phyloP scores from a whole-genome alignment of 1,139 yeast species.

The Nakaseomyces kungkrabaensis region DNA sequence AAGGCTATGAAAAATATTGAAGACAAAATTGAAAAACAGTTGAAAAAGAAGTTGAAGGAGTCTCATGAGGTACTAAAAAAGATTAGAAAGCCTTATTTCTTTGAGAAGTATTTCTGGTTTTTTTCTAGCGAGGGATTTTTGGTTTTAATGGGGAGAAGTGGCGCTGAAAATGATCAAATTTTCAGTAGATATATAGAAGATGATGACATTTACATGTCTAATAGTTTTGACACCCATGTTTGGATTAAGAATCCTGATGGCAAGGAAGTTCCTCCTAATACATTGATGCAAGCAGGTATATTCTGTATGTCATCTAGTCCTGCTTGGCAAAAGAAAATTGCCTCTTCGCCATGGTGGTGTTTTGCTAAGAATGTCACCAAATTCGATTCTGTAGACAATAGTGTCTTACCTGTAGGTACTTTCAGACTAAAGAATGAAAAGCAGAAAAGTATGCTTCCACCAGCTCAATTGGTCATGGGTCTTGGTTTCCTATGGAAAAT shows the following conservation, averaged over 20 bases:
- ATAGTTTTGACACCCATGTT: slow-evolving; percentile 61
- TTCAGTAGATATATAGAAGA: slow-evolving; percentile 67
- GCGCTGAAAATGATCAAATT: slow-evolving; percentile 72
- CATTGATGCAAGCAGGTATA: slow-evolving; percentile 84
- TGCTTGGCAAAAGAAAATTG: slow-evolving; percentile 83
- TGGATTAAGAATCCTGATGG: slow-evolving; percentile 63
- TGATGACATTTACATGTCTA: slow-evolving; percentile 69
- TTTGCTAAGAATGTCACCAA: slow-evolving; percentile 58
- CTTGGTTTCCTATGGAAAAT: slow-evolving; percentile 71
- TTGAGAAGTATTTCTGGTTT: slow-evolving; percentile 93
- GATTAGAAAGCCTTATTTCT: slow-evolving; percentile 71
- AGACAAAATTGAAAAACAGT: slow-evolving; percentile 62
- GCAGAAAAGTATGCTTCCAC: slow-evolving; percentile 59
- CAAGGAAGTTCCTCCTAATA: slow-evolving; percentile 57
- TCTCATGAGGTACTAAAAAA: slow-evolving; percentile 55
- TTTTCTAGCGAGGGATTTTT: slow-evolving; percentile 80
- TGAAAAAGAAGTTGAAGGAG: slow-evolving; percentile 55
- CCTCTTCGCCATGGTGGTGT: slow-evolving; percentile 79
- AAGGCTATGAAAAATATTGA: slow-evolving; percentile 82
- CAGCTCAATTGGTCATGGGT: slow-evolving; percentile 83
- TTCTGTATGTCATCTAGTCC: slow-evolving; percentile 70
- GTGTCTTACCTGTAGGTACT: slow-evolving; percentile 54
- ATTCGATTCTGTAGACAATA: slow-evolving; percentile 48
- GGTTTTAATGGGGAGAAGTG: slow-evolving; percentile 80
- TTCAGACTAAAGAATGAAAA: slow-evolving; percentile 46